Conservation (phyloP, 768 basidiomycete genomes). For the Saitozyma podzolica region DNA sequence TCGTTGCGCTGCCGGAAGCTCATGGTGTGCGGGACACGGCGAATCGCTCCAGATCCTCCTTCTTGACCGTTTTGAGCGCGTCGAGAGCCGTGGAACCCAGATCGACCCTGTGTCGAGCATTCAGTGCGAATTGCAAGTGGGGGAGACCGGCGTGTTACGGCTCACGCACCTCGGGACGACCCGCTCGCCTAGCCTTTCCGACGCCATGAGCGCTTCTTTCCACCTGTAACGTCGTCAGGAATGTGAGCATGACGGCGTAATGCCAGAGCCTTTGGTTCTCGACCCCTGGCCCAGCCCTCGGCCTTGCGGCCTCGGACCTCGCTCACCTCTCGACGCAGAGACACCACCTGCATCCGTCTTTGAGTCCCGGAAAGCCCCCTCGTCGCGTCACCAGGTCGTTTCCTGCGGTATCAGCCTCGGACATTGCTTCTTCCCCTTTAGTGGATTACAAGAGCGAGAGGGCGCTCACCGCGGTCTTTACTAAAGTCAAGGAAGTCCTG, state of each 20-base stretch:
- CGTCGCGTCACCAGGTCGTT: slow-evolving; percentile 50
- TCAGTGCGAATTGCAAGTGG: slow-evolving; percentile 6
- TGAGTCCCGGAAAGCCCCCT: slow-evolving; percentile 42
- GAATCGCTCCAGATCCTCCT: slow-evolving; percentile 47
- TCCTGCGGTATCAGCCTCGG: slow-evolving; percentile 16
- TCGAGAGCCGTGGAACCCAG: slow-evolving; percentile 39
- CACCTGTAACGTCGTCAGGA: slow-evolving; percentile 21
- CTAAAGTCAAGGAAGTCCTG: slow-evolving; percentile 48
- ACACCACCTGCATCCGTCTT: slow-evolving; percentile 52
- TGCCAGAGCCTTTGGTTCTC: not conserved
- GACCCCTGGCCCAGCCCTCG: not conserved
- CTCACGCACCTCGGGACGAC: slow-evolving; percentile 37
- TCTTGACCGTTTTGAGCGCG: slow-evolving; percentile 36
- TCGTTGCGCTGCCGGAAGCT: too few relatives aligned
- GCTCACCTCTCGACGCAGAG: slow-evolving; percentile 48
- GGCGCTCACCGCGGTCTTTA: slow-evolving; percentile 37
- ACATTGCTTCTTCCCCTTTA: not conserved
- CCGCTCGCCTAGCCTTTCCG: slow-evolving; percentile 31
- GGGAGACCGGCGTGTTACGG: slow-evolving; percentile 3
- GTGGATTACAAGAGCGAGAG: not conserved
- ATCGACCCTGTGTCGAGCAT: slow-evolving; percentile 31
- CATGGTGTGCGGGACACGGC: not conserved
- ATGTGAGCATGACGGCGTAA: too few relatives aligned
- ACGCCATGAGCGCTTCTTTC: slow-evolving; percentile 48
- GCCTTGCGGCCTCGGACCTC: not conserved